Evolutionary conservation across 2,329 filamentous ascomycete species (phyloP).

Genomic region (Curvularia lunata): DNA sequence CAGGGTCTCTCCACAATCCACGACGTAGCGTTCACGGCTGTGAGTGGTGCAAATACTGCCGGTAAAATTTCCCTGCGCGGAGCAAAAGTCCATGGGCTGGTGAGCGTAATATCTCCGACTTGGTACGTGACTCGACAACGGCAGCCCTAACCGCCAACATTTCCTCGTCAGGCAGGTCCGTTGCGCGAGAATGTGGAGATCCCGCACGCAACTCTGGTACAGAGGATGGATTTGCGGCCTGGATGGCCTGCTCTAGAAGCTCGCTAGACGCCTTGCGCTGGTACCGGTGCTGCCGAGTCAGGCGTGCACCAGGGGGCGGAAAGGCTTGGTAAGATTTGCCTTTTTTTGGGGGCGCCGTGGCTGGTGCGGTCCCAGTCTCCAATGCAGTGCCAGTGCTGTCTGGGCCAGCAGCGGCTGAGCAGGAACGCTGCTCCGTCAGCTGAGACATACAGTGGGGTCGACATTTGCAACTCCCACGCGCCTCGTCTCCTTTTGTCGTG

Average conservation of each 20-base stretch:
- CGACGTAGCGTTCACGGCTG: slow-evolving; percentile 3
- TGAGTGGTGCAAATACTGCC: slow-evolving; percentile 17
- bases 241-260: slow-evolving; percentile 21
- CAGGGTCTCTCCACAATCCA: slow-evolving; percentile 11
- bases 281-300: slow-evolving; percentile 24
- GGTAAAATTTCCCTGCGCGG: slow-evolving; percentile 9
- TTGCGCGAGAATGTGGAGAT: slow-evolving; percentile 13
- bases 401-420: slow-evolving; percentile 16
- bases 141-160: slow-evolving; percentile 16
- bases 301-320: slow-evolving; percentile 21
- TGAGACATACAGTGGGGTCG: slow-evolving; percentile 19
- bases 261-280: slow-evolving; percentile 34
- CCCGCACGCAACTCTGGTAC: slow-evolving; percentile 16
- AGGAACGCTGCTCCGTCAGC: slow-evolving; percentile 19
- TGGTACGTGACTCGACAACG: slow-evolving; percentile 9
- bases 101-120: slow-evolving; percentile 2
- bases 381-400: background rate
- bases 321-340: slow-evolving; percentile 12
- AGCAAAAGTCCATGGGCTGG: background rate
- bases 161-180: slow-evolving; percentile 17
- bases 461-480: background rate
- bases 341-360: slow-evolving; percentile 3
- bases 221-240: slow-evolving; percentile 15
- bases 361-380: slow-evolving; percentile 2
- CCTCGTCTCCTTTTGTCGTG: slow-evolving; percentile 1